Conservation (phyloP, 441 rosid species). For the Kokia cookei region DNA sequence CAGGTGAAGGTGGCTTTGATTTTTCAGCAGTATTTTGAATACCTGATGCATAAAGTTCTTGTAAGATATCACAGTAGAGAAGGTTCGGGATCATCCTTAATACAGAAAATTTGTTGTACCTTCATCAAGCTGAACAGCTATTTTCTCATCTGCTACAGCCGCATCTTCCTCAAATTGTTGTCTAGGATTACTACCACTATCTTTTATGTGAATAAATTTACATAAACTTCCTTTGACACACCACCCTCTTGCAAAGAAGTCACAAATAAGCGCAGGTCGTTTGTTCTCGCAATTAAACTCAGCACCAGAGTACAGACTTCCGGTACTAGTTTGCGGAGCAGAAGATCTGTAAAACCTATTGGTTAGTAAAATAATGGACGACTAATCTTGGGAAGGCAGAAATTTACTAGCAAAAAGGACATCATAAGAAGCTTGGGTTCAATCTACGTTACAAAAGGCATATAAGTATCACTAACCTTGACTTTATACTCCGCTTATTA, state of each 20-base stretch:
- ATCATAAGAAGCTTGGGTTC: conserved; percentile 10
- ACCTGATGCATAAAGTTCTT: conserved; percentile 30
- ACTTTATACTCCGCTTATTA: conserved; percentile 18
- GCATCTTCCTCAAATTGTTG: conserved; percentile 26
- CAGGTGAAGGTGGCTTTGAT: conserved; percentile 10
- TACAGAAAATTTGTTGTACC: conserved; percentile 37
- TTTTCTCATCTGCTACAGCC: conserved; percentile 29
- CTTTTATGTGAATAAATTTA: conserved; percentile 69
- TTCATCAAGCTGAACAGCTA: conserved; percentile 30
- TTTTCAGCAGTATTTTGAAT: conserved; percentile 12
- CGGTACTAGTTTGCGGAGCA: conserved; percentile 29
- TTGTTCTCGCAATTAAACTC: conserved; percentile 35
- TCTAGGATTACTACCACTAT: conserved; percentile 16
- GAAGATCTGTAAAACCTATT: conserved; percentile 43
- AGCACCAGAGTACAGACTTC: conserved; percentile 31
- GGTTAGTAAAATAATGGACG: conserved; percentile 23
- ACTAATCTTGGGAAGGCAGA: conserved; percentile 14
- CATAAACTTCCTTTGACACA: conserved; percentile 78
- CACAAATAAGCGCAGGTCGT: conserved; percentile 55
- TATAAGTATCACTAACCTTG: conserved; percentile 38
- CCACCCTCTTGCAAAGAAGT: conserved; percentile 84
- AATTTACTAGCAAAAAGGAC: conserved; percentile 10
- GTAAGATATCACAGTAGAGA: conserved; percentile 20
- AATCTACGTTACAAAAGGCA: conserved; percentile 11
- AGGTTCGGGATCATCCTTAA: conserved; percentile 17